Evolutionary conservation across 305 asterid species (phyloP), one percentile per base, ranked within the genome.

Genomic region (Euphrasia arctica): DNA sequence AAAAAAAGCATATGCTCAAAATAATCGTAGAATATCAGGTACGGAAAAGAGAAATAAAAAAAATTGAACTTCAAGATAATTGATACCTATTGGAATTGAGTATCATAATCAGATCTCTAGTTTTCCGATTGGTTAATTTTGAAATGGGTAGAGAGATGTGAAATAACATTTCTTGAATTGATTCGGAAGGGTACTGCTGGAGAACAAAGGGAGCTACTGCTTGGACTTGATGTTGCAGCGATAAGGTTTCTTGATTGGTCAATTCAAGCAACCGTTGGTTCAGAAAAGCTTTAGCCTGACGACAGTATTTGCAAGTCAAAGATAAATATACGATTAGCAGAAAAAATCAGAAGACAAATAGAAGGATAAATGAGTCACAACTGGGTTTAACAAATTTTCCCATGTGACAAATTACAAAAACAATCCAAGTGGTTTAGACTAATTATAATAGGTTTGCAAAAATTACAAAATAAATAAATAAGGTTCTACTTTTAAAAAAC

Each of bases 201-300:
- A 93, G 93, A 65, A 90, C 92, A 70, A 74, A 79, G 31, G 99
- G 95, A 66, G 99, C 95, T 63, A 85, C 95, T 43, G 99, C 75
- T 79, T 93, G 99, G 70, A 93, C 95, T 85, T 90, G 97, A 75
- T 93, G 94, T 79, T 88, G 99, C 64, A 90, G 78, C 41, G 96
- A 86, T 66, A 87, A 69, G 54, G 91, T 88, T 75, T 93, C 97
- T 78, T 82, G 83, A 83, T 82, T 90, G 41, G 88, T 88, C 76
- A 85, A 81, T 70, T 88, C 99, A 70, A 84, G 85, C 64, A 85
- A 68, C 49, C 96, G 82, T 57, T 90, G 99, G 77, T 88, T 86
- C 75, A 93, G 75, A 75, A 93, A 90, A 69, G 97, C 96, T 81
- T 90, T 90, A 27, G 79, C 88, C 99, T 90, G 88, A 71, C 59